Percentiles rank a stretch among this genome's conserved stretches.
Evolutionary conservation across 164 flowering plant species (phyloP).

Genomic region (Echeveria elegans): DNA sequence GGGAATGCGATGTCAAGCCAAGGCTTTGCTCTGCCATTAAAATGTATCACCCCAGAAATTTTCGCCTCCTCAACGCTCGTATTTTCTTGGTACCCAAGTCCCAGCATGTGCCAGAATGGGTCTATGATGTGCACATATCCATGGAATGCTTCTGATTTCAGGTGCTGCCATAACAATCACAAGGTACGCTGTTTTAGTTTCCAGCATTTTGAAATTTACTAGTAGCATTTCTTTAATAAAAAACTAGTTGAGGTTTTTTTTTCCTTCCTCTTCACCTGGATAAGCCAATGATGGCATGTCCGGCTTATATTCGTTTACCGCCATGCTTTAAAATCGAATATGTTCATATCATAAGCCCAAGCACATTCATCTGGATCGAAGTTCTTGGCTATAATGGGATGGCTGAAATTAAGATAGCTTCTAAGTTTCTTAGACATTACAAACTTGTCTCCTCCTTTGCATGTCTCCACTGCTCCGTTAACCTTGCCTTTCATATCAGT

Average conservation of each 20-base stretch:
- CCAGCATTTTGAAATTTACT: no score
- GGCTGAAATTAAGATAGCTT: slow-evolving; percentile 92
- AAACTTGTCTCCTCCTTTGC: slow-evolving; percentile 77
- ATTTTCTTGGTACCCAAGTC: slow-evolving; percentile 89
- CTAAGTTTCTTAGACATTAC: slow-evolving; percentile 87
- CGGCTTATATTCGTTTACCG: slow-evolving; percentile 74
- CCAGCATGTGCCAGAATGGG: slow-evolving; percentile 97
- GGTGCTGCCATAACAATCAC: slow-evolving; percentile 51
- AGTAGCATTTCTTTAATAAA: not conserved
- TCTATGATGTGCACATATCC: slow-evolving; percentile 79
- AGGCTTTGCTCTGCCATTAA: slow-evolving; percentile 93
- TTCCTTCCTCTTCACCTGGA: slow-evolving; percentile 33
- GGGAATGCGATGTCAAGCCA: slow-evolving; percentile 95
- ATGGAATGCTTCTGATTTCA: slow-evolving; percentile 91
- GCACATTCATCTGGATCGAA: slow-evolving; percentile 87
- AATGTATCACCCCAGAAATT: slow-evolving; percentile 84
- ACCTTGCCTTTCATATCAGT: slow-evolving; percentile 85
- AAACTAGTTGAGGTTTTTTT: not conserved
- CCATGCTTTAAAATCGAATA: slow-evolving; percentile 89
- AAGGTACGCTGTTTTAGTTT: not conserved
- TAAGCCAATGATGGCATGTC: slow-evolving; percentile 77
- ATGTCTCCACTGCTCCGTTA: slow-evolving; percentile 97
- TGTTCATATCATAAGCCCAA: slow-evolving; percentile 99
- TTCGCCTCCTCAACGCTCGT: slow-evolving; percentile 62
- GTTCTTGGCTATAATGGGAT: slow-evolving; percentile 57